A percentile compares a stretch with the other conserved stretches of the same genome.
phyloP scores from a whole-genome alignment of 768 basidiomycete genomes.

The Cytidiella melzeri region DNA sequence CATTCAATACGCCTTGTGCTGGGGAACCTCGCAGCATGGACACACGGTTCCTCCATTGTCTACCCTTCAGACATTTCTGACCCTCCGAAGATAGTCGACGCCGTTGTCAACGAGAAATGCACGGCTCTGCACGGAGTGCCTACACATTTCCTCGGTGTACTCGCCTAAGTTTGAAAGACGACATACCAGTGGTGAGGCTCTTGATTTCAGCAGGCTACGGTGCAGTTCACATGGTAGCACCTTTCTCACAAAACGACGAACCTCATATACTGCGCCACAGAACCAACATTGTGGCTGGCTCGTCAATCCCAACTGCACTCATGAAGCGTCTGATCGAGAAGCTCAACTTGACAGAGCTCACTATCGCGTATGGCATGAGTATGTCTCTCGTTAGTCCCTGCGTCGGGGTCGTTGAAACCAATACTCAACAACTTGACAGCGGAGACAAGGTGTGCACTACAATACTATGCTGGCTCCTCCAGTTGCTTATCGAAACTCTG shows the following conservation, averaged over 20 bases:
- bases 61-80: constrained; percentile 66
- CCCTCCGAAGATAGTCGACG: constrained; percentile 61
- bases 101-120: constrained; percentile 61
- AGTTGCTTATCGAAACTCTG: no score
- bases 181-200: constrained; percentile 34
- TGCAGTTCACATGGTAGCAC: no score
- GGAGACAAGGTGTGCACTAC: no score
- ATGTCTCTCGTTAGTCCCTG: no score
- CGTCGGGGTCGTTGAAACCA: no score
- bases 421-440: no score
- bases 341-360: constrained; percentile 63
- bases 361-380: constrained; percentile 87
- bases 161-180: constrained; percentile 59
- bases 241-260: no score
- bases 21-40: constrained; percentile 76
- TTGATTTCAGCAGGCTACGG: constrained; percentile 53
- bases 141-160: constrained; percentile 75
- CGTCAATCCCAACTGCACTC: constrained; percentile 70
- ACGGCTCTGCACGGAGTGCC: constrained; percentile 83
- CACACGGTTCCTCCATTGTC: constrained; percentile 65
- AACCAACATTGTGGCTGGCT: constrained; percentile 82
- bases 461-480: no score
- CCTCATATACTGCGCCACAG: no score
- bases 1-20: constrained; percentile 60
- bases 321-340: constrained; percentile 68